phyloP scores from a whole-genome alignment of 176 grass and related monocot species.

The Raddia guianensis region DNA sequence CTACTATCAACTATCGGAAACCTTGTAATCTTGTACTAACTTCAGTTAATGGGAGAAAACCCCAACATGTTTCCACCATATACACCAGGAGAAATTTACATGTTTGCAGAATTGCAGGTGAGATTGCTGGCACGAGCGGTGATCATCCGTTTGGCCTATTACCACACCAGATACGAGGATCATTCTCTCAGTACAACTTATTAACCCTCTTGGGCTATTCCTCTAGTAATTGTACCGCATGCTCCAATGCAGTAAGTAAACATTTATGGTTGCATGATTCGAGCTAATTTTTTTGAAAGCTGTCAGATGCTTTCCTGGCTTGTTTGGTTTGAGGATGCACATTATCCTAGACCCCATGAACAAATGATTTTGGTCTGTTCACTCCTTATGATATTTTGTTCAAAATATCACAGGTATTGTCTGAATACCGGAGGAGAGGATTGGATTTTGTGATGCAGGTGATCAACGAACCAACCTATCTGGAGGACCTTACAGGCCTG shows the following conservation, averaged over 20 bases:
- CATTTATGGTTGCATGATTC: constrained; percentile 16
- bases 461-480: constrained; percentile 87
- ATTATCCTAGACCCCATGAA: too few relatives aligned
- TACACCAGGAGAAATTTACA: neutral
- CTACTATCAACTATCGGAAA: neutral
- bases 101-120: too few relatives aligned
- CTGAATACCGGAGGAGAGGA: constrained; percentile 74
- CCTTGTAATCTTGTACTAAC: neutral
- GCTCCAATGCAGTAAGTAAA: constrained; percentile 70
- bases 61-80: constrained; percentile 12
- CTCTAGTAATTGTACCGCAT: constrained; percentile 84
- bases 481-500: constrained; percentile 88
- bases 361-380: too few relatives aligned
- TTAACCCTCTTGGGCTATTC: constrained; percentile 85
- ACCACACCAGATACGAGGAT: constrained; percentile 92
- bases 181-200: constrained; percentile 67
- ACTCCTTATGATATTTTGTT: too few relatives aligned
- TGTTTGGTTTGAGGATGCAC: too few relatives aligned
- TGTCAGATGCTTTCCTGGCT: neutral
- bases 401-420: constrained; percentile 65
- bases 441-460: constrained; percentile 88
- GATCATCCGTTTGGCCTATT: constrained; percentile 61
- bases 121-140: constrained; percentile 59
- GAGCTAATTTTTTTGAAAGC: neutral
- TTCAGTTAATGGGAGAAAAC: neutral